A percentile compares a stretch with the other conserved stretches of the same genome.
Conservation (phyloP, 345 rosid genomes). For the Eucalyptus curtisii region DNA sequence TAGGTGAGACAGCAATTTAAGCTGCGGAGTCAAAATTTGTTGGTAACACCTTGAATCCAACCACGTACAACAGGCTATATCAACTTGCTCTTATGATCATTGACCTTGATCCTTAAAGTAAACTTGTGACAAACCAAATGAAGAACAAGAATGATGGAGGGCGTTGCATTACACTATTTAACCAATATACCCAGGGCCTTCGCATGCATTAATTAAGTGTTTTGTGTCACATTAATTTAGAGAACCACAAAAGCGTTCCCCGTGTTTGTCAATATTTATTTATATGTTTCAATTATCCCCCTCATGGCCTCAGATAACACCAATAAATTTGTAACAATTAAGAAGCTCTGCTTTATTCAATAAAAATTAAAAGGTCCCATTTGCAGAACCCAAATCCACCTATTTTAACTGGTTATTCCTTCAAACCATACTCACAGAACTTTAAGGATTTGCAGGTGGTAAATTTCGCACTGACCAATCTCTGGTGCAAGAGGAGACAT, state of each 20-base stretch:
- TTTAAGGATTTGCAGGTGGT: not conserved
- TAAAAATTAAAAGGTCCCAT: not conserved
- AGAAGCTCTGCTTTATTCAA: not conserved
- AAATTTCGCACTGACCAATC: not conserved
- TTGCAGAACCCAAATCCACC: not conserved
- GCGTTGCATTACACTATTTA: not conserved
- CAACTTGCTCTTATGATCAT: not conserved
- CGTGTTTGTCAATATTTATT: not conserved
- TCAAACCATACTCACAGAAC: not conserved
- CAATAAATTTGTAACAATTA: not conserved
- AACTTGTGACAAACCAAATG: not conserved
- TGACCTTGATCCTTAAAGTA: not conserved
- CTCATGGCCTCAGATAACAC: not conserved
- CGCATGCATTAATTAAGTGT: not conserved
- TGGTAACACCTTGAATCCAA: not conserved
- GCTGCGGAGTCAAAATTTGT: not conserved
- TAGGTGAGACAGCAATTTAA: not conserved
- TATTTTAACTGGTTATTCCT: not conserved
- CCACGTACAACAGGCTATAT: not conserved
- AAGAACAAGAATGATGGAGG: not conserved
- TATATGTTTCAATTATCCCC: not conserved
- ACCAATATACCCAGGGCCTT: not conserved
- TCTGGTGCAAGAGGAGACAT: not conserved
- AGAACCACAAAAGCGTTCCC: not conserved
- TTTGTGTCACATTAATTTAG: not conserved